These are phyloP conservation scores for Leccinum arenicola DNA, from an alignment of 768 basidiomycete species.

Conservation along the genomic window DNA sequence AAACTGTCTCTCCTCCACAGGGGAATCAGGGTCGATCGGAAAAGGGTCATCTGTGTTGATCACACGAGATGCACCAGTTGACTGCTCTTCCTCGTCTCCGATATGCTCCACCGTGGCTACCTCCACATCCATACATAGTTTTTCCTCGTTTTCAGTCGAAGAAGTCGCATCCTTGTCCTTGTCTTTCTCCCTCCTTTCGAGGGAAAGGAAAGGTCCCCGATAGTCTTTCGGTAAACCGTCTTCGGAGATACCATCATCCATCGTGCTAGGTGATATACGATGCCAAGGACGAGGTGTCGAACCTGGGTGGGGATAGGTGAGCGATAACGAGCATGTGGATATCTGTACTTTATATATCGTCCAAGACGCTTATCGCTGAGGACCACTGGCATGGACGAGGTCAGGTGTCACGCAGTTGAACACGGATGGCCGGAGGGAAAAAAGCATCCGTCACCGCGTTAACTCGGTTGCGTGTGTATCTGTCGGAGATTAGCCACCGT, in stretches of 20 bases:
- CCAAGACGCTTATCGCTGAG: conserved; percentile 10
- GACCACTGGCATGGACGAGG: background rate
- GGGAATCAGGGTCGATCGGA: conserved; percentile 47
- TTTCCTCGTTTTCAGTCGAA: background rate
- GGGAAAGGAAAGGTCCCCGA: background rate
- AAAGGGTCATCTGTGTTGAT: conserved; percentile 42
- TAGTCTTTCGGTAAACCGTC: background rate
- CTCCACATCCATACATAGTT: background rate
- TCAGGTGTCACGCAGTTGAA: conserved; percentile 2
- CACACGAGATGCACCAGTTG: background rate
- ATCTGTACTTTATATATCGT: background rate
- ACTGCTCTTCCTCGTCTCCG: background rate
- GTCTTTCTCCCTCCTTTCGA: background rate
- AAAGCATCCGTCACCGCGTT: background rate
- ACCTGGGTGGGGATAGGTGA: background rate
- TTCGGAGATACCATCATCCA: background rate
- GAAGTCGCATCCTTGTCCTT: background rate
- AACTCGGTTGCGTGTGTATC: background rate
- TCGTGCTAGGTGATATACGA: background rate
- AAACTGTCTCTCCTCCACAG: conserved; percentile 44
- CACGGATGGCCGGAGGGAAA: background rate
- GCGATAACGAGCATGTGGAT: background rate
- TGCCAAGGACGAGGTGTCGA: background rate
- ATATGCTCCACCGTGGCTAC: background rate
- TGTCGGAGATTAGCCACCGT: background rate